Percentiles rank a stretch among this genome's conserved stretches.
phyloP scores from a whole-genome alignment of 176 grass and related monocot species.

The Dendrocalamus sinicus region DNA sequence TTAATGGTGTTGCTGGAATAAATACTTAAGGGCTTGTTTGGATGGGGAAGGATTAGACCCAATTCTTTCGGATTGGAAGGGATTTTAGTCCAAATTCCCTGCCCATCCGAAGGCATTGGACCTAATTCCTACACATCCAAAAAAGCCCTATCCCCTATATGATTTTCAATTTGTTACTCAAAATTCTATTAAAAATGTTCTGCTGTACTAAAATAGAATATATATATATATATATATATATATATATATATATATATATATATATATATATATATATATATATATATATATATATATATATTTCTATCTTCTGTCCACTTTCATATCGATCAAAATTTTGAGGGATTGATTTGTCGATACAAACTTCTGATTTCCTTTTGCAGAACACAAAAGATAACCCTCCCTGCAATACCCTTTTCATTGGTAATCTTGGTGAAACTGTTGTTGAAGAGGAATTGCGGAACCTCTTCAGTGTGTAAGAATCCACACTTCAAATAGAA shows the following conservation, averaged over 20 bases:
- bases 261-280: conserved; percentile 24
- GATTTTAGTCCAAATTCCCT: neutral
- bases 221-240: neutral
- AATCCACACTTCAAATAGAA: conserved; percentile 25
- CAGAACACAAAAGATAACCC: conserved; percentile 99
- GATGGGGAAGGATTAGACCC: neutral
- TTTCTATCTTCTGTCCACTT: neutral
- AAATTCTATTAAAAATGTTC: conserved; percentile 13
- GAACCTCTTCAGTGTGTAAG: conserved; percentile 85
- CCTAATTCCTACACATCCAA: neutral
- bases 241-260: too few species aligned
- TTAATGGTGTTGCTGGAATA: neutral
- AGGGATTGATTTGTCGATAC: conserved; percentile 10
- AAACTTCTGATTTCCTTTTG: conserved; percentile 42
- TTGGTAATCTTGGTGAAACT: conserved; percentile 98
- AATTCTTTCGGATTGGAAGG: neutral
- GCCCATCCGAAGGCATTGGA: neutral
- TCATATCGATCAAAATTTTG: neutral
- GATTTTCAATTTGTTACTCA: neutral
- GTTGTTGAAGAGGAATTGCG: conserved; percentile 97
- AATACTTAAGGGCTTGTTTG: neutral
- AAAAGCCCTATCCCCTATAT: neutral
- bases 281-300: conserved; percentile 19
- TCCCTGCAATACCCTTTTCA: conserved; percentile 98
- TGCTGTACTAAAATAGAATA: conserved; percentile 3